Base-by-base conservation (phyloP, 2,329 filamentous ascomycete genomes). In the Gaeumannomyces sp. region DNA sequence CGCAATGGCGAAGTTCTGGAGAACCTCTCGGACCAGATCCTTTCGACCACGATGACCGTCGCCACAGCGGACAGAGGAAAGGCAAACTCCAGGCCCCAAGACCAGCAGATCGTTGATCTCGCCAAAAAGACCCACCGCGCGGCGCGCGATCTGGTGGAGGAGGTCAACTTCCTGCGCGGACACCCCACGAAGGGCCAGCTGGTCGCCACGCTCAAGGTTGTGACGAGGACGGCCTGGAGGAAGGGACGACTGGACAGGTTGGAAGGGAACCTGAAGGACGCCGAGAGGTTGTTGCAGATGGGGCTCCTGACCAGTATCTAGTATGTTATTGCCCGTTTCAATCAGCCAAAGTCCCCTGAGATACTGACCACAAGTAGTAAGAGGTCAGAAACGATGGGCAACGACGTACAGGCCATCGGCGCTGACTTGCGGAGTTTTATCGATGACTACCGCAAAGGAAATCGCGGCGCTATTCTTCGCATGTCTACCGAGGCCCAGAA, bases 191-290 rank as follows among this genome's bases (percentile, higher is more conserved):
- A 60, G 57, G 57, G 29, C 4, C 29, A 33, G n/a, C 31, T 64
- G 13, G 1, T 45, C 13, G 62, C 22, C 25, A 59, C 56, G 16
- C 19, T 64, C 4, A 28, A 31, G 16, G 22, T 67, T 2, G 66
- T 66, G 1, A 60, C 65, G 3, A 72, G 71, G 61, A 68, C 64
- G 1, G 65, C 33, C 3, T 71, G 71, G 71, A 64, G 70, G n/a
- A 70, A 67, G 50, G 35, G 62, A 2, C 64, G 70, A 1, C 64
- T 72, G n/a, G 62, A 69, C 0, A 65, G 59, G 8, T 14, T 71
- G 3, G 67, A 71, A 33, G 67, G 64, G n/a, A 66, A 64, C 11
- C 60, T 71, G 1, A 63, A 63, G 69, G 7, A 68, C 8, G 19
- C 29, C 22, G 53, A 64, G 56, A 16, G n/a, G 16, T n/a, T 16